Evolutionary conservation across 2,329 filamentous ascomycete species (phyloP).

Genomic region (Berkeleyomyces rouxiae): DNA sequence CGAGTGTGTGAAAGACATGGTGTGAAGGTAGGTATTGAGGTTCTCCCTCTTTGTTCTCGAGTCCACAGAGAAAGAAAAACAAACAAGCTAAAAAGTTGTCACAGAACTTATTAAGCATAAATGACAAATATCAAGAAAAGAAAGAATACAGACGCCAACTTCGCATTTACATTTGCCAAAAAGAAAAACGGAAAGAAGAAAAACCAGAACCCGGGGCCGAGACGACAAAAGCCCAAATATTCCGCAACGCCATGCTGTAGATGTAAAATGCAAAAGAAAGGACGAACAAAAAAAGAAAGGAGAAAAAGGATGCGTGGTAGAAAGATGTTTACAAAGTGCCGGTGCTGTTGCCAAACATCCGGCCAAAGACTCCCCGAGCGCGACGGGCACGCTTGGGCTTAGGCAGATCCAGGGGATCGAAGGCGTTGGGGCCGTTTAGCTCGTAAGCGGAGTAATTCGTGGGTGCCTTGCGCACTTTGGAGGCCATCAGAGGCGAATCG

Average conservation of each 20-base stretch:
- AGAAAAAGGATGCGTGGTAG: not conserved
- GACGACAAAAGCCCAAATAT: not conserved
- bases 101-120: not conserved
- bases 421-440: slow-evolving; percentile 26
- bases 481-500: slow-evolving; percentile 21
- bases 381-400: slow-evolving; percentile 34
- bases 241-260: not conserved
- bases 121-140: not conserved
- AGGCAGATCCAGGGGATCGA: slow-evolving; percentile 33
- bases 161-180: not conserved
- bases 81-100: not conserved
- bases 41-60: not conserved
- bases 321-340: slow-evolving; percentile 21
- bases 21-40: not conserved
- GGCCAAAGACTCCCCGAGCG: slow-evolving; percentile 34
- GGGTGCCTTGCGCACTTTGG: slow-evolving; percentile 17
- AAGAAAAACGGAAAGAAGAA: not conserved
- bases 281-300: not conserved
- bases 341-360: slow-evolving; percentile 33
- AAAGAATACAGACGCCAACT: not conserved
- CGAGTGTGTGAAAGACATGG: not conserved
- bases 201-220: not conserved
- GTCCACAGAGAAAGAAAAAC: not conserved
- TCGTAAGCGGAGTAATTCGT: slow-evolving; percentile 35
- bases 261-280: not conserved